Evolutionary conservation across 1,284 basidiomycete species (phyloP).

Genomic region (Tylopilus sp.): DNA sequence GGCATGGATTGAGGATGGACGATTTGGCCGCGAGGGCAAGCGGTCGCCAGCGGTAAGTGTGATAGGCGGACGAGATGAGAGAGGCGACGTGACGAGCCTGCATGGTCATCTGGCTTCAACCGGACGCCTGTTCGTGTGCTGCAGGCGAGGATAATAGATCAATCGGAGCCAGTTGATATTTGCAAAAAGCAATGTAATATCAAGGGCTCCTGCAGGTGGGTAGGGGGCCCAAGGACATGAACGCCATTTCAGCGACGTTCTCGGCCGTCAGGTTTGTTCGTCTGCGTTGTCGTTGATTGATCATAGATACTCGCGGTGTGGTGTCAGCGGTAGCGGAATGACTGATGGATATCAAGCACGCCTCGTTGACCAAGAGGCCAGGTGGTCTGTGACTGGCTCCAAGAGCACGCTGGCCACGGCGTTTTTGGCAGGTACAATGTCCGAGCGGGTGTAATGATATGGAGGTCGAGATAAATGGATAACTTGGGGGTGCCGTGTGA

Average conservation of each 20-base stretch:
- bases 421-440: constrained; percentile 4
- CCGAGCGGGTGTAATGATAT: constrained; percentile 2
- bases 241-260: background rate
- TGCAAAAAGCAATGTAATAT: background rate
- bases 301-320: constrained; percentile 4
- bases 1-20: background rate
- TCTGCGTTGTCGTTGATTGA: constrained; percentile 1
- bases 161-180: background rate
- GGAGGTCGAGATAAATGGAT: background rate
- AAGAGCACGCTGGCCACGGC: constrained; percentile 7
- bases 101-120: background rate
- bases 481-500: constrained; percentile 5
- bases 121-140: background rate
- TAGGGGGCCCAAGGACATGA: constrained; percentile 6
- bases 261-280: background rate
- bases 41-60: background rate
- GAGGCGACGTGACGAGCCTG: background rate
- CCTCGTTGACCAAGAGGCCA: background rate
- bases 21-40: constrained; percentile 8
- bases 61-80: background rate
- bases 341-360: constrained; percentile 5
- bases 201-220: background rate
- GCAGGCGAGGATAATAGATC: constrained; percentile 3
- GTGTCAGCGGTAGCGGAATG: background rate
- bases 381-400: constrained; percentile 16